Evolutionary conservation across 495 filamentous ascomycete genomes (phyloP), one percentile per base, ranked within the genome.

Genomic region (Penicillium crystallinum): DNA sequence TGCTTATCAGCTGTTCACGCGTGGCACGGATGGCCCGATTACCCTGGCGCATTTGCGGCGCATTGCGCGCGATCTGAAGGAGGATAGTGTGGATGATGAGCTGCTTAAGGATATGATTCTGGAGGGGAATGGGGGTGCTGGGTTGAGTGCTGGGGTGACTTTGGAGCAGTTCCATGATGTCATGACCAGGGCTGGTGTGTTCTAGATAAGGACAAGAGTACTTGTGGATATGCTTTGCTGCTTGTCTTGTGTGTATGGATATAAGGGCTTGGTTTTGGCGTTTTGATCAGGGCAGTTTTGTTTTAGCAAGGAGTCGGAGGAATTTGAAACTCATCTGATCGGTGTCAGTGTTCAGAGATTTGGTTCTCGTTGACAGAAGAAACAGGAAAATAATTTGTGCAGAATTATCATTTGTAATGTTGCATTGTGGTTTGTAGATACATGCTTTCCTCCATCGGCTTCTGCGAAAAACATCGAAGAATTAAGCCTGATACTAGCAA

Each of bases 21-120:
- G 69, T 46, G 79, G 77, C 3, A 63, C 58, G 22, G 66, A 70
- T 41, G 72, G 72, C 38, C 57, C 77, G 7, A 95, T 98, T 56
- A 92, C 85, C 10, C 55, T 97, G 41, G 72, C 72, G 18, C 82
- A 92, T 64, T 70, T 98, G 65, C 81, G 78, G 66, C 76, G 87
- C 60, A 83, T 97, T 47, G 91, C 92, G 46, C 82, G 78, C 59
- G 81, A 89, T 53, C 67, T 98, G 61, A 85, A 88, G 66, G 90
- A 95, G 56, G 76, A 80, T 38, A 59, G 52, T n/a, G 83, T 96
- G 27, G 78, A 77, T 15, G 93, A 97, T 58, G 81, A 88, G 18
- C 59, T 95, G 64, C 69, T 98, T 57, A 79, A 77, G 69, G 89
- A 96, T 76, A 98, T 98, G 93, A 84, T 98, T 38, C 64, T 87